Evolutionary conservation across 257 asterid species (phyloP).

Genomic region (Marsdenia floribunda): DNA sequence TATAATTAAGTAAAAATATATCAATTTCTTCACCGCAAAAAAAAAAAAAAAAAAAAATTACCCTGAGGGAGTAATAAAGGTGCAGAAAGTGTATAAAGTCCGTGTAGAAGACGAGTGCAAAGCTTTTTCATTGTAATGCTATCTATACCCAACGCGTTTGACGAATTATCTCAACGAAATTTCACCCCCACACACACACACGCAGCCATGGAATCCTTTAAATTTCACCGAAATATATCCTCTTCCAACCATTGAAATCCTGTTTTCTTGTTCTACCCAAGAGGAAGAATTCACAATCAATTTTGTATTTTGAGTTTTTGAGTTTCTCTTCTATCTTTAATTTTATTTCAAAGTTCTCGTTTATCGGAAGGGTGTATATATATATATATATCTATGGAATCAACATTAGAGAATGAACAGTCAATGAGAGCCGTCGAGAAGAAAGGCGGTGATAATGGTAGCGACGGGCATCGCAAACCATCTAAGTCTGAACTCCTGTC

Average conservation of each 20-base stretch:
- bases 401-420: constrained; percentile 8
- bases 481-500: constrained; percentile 29
- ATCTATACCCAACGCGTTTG: constrained; percentile 1
- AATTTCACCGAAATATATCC: neutral
- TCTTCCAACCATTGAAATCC: neutral
- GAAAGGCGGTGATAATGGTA: neutral
- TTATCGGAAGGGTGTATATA: neutral
- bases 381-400: constrained; percentile 2
- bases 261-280: neutral
- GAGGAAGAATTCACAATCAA: neutral
- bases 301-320: too few relatives aligned
- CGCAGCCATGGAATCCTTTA: neutral
- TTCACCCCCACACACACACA: neutral
- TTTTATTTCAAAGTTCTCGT: neutral
- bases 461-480: neutral
- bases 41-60: too few relatives aligned
- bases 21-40: neutral
- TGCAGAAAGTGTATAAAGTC: neutral
- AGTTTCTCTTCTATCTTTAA: neutral
- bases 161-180: neutral
- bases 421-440: neutral
- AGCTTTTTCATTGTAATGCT: neutral
- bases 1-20: too few relatives aligned
- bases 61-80: too few relatives aligned
- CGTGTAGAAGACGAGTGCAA: neutral